Evolutionary conservation across 768 basidiomycete genomes (phyloP), one percentile per base, ranked within the genome.

Genomic region (Xanthoconium stramineum): DNA sequence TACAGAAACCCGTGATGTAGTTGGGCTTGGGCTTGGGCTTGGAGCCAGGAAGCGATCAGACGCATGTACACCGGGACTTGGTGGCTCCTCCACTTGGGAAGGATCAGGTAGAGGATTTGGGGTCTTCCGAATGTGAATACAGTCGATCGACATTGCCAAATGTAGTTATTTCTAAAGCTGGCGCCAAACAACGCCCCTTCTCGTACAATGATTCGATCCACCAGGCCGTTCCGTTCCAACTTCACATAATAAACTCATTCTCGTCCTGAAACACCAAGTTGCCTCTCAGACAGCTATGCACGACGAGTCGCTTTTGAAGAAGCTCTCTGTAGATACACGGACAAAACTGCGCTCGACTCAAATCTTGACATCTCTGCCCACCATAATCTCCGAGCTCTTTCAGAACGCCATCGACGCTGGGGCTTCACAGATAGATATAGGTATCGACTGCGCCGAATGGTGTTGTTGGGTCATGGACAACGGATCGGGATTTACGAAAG

Each of bases 361-460:
- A 64, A 85, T 95, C 59, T 73, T 98, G 56, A 92, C 92, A 0
- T 89, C 92, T 6, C 67, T 97, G 29, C 78, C 88, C 9, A 84
- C 89, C 66, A 77, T 95, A 55, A 75, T 95, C 20, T 86, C 85
- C 2, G 94, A 98, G 71, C 82, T 98, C 36, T 70, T 94, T 12
- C 94, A 95, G 69, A 98, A 98, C 69, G 80, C 91, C 3, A 77
- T 98, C 10, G 96, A 98, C 63, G 91, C 95, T 3, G 77, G 78
- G 30, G 84, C 94, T 0, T 76, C 71, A 15, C 77, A 79, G 20
- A 77, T 98, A 49, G 84, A 89, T 40, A 74, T 94, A 46, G 84
- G 86, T 5, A 67, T 97, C 2, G 82, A 94, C 65, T 83, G 83
- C 48, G 81, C 80, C 43, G 83, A 87, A 43, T 95, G 93, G 91